phyloP scores from a whole-genome alignment of 495 filamentous ascomycete genomes.

The Neurospora sp. region DNA sequence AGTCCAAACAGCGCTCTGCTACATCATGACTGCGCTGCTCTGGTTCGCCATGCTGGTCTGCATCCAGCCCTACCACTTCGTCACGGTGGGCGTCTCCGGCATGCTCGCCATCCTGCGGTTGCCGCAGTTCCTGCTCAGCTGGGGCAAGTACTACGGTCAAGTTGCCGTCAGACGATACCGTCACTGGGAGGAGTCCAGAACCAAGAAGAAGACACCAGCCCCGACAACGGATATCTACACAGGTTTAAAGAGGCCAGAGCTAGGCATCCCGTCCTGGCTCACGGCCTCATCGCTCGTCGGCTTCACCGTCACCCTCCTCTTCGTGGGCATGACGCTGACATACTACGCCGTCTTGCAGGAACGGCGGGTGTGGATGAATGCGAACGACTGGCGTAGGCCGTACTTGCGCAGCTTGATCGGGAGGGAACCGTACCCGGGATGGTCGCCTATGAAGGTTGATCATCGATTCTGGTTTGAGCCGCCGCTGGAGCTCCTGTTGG shows the following conservation, averaged over 20 bases:
- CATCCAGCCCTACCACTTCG: conserved; percentile 10
- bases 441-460: conserved; percentile 9
- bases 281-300: conserved; percentile 3
- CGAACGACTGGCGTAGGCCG: conserved; percentile 9
- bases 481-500: not conserved
- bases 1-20: conserved; percentile 7
- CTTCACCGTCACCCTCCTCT: not conserved
- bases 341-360: conserved; percentile 12
- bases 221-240: not conserved
- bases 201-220: not conserved
- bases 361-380: conserved; percentile 9
- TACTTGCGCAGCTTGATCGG: conserved; percentile 8
- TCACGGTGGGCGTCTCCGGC: not conserved
- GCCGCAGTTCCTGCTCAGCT: not conserved
- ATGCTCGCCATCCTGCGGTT: conserved; percentile 1
- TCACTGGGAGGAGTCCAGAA: not conserved
- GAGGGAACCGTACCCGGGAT: conserved; percentile 3
- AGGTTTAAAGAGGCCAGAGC: not conserved
- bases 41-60: conserved; percentile 13
- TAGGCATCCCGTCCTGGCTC: not conserved
- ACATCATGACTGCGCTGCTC: conserved; percentile 10
- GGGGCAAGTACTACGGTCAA: not conserved
- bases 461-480: conserved; percentile 2
- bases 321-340: conserved; percentile 1
- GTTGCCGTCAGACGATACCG: not conserved